Conservation (phyloP, 257 asterid species). For the Salvia miltiorrhiza region DNA sequence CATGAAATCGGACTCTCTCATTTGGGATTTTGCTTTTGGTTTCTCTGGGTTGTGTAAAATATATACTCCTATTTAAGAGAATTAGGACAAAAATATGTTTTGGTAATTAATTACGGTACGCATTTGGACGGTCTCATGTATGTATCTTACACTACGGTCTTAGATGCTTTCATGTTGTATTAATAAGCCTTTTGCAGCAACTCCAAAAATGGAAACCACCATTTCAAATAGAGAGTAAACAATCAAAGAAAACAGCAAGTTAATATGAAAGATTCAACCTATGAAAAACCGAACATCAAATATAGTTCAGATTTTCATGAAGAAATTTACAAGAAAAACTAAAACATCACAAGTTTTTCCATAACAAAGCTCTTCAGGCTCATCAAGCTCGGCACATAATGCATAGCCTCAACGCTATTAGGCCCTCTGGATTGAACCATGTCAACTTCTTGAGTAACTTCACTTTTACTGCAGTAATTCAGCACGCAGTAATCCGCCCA, state of each 20-base stretch:
- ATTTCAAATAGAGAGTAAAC: not conserved
- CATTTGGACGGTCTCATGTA: no score
- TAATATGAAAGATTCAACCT: not conserved
- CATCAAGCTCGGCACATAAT: slow-evolving; percentile 36
- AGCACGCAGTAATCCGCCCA: slow-evolving; percentile 42
- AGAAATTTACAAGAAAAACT: not conserved
- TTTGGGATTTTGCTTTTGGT: no score
- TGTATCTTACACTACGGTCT: no score
- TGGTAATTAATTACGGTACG: no score
- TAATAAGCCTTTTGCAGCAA: not conserved
- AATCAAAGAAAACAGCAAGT: not conserved
- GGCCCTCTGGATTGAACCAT: slow-evolving; percentile 38
- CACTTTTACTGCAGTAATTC: slow-evolving; percentile 29
- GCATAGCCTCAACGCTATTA: slow-evolving; percentile 40
- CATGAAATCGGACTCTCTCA: no score
- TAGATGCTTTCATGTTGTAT: no score
- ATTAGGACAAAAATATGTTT: no score
- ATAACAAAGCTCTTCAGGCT: slow-evolving; percentile 20
- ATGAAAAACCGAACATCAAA: slow-evolving; percentile 5
- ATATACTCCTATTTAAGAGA: no score
- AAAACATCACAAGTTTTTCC: slow-evolving; percentile 28
- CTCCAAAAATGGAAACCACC: not conserved
- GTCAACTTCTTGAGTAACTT: slow-evolving; percentile 23
- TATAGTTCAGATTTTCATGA: slow-evolving; percentile 12
- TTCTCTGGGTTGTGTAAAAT: no score